Evolutionary conservation across 169 alveolate species (phyloP).

Genomic region (Eimeria tenella): DNA sequence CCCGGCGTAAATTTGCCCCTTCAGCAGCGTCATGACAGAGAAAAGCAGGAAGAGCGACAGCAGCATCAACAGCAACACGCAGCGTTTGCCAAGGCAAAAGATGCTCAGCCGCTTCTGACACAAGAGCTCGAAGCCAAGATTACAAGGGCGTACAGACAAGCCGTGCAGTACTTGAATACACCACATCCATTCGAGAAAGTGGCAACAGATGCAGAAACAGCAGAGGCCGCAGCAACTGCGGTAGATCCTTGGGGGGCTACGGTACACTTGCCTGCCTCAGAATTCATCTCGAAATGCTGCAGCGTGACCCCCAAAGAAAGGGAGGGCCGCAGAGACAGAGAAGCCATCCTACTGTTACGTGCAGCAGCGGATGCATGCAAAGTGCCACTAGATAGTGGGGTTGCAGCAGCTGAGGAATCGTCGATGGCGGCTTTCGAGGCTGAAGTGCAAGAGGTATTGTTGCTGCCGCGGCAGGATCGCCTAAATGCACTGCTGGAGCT

Average conservation of each 20-base stretch:
- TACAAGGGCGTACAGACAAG: slow-evolving; percentile 2
- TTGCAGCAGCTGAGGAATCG: slow-evolving; percentile 36
- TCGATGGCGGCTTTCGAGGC: slow-evolving; percentile 31
- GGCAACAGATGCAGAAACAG: neutral
- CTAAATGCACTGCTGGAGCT: slow-evolving; percentile 11
- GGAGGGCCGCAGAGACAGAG: neutral
- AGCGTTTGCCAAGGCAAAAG: neutral
- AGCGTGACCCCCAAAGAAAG: neutral
- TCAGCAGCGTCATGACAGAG: slow-evolving; percentile 14
- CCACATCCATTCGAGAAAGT: neutral
- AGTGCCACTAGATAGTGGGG: slow-evolving; percentile 40
- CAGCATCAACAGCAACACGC: slow-evolving; percentile 48
- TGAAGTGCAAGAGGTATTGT: slow-evolving; percentile 21
- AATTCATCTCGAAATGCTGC: slow-evolving; percentile 22
- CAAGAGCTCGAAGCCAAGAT: slow-evolving; percentile 38
- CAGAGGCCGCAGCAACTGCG: neutral
- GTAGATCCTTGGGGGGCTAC: neutral
- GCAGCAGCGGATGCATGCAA: slow-evolving; percentile 57
- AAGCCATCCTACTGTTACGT: slow-evolving; percentile 40
- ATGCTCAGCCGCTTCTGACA: neutral
- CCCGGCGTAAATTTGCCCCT: slow-evolving; percentile 65
- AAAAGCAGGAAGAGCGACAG: slow-evolving; percentile 13
- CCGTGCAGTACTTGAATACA: neutral
- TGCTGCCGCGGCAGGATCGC: neutral
- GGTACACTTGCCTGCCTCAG: slow-evolving; percentile 42